Evolutionary conservation across 257 asterid species (phyloP).

Genomic region (Capsicum rhomboideum): DNA sequence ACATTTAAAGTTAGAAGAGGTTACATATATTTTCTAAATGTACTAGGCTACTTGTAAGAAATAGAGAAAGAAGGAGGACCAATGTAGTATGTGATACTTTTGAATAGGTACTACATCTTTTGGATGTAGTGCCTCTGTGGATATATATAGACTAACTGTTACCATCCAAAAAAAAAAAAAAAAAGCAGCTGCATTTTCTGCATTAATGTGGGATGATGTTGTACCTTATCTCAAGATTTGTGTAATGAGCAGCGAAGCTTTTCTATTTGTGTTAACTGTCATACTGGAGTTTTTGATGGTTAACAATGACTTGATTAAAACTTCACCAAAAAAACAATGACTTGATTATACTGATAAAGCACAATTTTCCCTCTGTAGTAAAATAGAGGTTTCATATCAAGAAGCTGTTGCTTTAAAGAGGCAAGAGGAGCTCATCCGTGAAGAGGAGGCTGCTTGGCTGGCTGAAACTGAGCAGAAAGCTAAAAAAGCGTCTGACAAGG

Average conservation of each 20-base stretch:
- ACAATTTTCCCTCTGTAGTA: conserved; percentile 28
- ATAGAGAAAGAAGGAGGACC: no score
- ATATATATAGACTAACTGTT: no score
- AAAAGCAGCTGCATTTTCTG: not conserved
- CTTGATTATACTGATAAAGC: not conserved
- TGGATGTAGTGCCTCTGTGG: no score
- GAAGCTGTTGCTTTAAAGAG: conserved; percentile 84
- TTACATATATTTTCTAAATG: not conserved
- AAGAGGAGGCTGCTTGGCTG: conserved; percentile 87
- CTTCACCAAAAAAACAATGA: no score
- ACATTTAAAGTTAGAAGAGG: not conserved
- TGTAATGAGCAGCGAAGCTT: not conserved
- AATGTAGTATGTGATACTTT: no score
- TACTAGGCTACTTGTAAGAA: no score
- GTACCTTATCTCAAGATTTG: not conserved
- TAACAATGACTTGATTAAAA: not conserved
- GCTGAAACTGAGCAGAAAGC: conserved; percentile 72
- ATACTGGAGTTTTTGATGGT: not conserved
- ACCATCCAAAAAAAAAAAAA: no score
- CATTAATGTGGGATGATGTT: not conserved
- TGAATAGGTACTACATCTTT: no score
- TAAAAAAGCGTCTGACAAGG: conserved; percentile 58
- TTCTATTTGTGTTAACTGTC: not conserved
- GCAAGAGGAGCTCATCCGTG: conserved; percentile 96
- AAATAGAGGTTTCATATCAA: conserved; percentile 82